These are phyloP conservation scores for Dissophora globulifera DNA, from an alignment of 192 early-diverging fungal genomes.

Conservation along the genomic window DNA sequence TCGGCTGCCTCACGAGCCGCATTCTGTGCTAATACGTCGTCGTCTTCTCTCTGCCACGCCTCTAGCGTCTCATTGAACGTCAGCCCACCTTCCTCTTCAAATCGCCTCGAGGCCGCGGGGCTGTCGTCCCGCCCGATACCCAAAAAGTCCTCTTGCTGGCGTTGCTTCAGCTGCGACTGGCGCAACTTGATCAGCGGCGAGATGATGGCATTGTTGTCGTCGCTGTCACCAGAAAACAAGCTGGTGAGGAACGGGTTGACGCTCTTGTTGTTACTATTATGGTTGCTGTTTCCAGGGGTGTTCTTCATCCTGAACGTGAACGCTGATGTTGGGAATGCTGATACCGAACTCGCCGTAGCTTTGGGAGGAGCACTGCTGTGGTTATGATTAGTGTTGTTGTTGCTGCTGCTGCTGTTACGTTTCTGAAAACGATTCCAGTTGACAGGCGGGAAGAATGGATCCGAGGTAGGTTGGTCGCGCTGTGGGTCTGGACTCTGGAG, in stretches of 20 bases:
- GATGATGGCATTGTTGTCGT: background rate
- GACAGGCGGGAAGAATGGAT: constrained; percentile 11
- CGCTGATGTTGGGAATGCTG: too few relatives aligned
- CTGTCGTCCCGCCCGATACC: constrained; percentile 13
- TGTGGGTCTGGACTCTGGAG: constrained; percentile 1
- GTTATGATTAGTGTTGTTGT: too few relatives aligned
- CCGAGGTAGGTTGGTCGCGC: constrained; percentile 12
- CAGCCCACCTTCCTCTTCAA: background rate
- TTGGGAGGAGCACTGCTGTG: too few relatives aligned
- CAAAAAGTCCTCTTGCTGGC: constrained; percentile 41
- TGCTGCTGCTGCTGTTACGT: background rate
- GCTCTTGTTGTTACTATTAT: background rate
- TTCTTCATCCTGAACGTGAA: constrained; percentile 3
- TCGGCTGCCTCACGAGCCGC: constrained; percentile 41
- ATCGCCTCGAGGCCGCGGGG: background rate
- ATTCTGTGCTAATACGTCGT: constrained; percentile 37
- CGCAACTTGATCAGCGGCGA: constrained; percentile 38
- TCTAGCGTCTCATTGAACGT: constrained; percentile 26
- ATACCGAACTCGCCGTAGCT: too few relatives aligned
- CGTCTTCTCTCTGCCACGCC: constrained; percentile 40
- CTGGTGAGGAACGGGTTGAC: background rate
- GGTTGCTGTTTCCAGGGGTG: too few relatives aligned
- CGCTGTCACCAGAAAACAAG: background rate
- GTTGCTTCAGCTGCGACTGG: constrained; percentile 38
- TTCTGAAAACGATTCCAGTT: constrained; percentile 36